phyloP scores from a whole-genome alignment of 2,329 filamentous ascomycete genomes.

The Venturia aucupariae region DNA sequence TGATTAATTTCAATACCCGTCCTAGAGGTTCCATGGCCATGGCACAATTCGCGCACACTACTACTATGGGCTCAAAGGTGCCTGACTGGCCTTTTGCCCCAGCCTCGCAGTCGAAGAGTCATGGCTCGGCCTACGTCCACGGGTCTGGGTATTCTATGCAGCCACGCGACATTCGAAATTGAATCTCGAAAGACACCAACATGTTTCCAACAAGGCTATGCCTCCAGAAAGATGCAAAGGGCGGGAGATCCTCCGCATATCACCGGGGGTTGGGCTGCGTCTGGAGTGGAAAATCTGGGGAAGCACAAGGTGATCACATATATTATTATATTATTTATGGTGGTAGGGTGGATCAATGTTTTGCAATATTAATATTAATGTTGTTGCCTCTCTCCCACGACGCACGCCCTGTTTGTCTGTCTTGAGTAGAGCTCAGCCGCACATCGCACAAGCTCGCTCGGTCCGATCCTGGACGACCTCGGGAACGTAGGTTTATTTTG shows the following conservation, averaged over 20 bases:
- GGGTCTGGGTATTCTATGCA: neutral
- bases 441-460: constrained; percentile 1
- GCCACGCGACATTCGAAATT: neutral
- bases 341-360: too few relatives aligned
- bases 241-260: constrained; percentile 3
- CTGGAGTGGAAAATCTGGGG: neutral
- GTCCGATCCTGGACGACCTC: neutral
- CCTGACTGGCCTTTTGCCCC: neutral
- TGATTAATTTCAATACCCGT: too few relatives aligned
- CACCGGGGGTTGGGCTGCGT: neutral
- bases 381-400: neutral
- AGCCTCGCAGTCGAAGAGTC: neutral
- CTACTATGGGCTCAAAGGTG: neutral
- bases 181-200: neutral
- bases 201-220: neutral
- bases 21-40: too few relatives aligned
- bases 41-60: neutral
- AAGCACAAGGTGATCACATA: neutral
- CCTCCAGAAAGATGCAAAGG: neutral
- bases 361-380: neutral
- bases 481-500: neutral
- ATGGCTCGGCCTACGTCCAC: neutral
- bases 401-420: neutral
- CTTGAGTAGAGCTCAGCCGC: neutral
- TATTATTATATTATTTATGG: too few relatives aligned